Conservation (phyloP, 2,329 filamentous ascomycete species). For the Fusarium keratoplasticum region DNA sequence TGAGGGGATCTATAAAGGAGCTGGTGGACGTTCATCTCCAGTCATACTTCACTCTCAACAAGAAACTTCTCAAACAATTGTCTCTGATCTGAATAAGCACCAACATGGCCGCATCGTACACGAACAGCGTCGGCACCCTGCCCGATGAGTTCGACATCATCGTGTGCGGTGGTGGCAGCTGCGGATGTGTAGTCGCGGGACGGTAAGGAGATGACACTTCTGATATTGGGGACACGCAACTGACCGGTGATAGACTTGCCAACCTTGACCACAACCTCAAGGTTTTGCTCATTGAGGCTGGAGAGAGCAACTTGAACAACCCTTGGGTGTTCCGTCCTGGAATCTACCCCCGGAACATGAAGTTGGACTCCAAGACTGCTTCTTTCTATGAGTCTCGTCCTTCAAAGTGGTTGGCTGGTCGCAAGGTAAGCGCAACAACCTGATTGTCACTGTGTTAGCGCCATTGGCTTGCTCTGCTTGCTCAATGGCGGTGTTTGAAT, state of each 20-base stretch:
- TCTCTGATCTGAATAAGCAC: conserved; percentile 2
- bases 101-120: conserved; percentile 37
- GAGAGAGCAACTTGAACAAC: conserved; percentile 81
- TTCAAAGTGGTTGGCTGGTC: conserved; percentile 77
- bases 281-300: conserved; percentile 77
- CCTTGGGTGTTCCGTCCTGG: conserved; percentile 81
- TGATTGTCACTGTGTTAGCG: not conserved
- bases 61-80: not conserved
- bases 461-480: not conserved
- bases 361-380: conserved; percentile 83
- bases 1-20: conserved; percentile 22
- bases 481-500: not conserved
- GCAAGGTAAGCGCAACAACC: conserved; percentile 49
- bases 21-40: not conserved
- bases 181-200: conserved; percentile 68
- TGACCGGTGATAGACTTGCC: conserved; percentile 64
- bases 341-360: conserved; percentile 83
- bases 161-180: conserved; percentile 80
- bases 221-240: not conserved
- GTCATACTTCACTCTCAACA: not conserved
- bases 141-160: conserved; percentile 87
- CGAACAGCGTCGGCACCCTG: conserved; percentile 50
- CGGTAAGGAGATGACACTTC: not conserved
- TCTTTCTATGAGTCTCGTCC: conserved; percentile 84
- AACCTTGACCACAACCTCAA: conserved; percentile 80